Conservation (phyloP, 208 protist species). For the Blastocrithidia nonstop region DNA sequence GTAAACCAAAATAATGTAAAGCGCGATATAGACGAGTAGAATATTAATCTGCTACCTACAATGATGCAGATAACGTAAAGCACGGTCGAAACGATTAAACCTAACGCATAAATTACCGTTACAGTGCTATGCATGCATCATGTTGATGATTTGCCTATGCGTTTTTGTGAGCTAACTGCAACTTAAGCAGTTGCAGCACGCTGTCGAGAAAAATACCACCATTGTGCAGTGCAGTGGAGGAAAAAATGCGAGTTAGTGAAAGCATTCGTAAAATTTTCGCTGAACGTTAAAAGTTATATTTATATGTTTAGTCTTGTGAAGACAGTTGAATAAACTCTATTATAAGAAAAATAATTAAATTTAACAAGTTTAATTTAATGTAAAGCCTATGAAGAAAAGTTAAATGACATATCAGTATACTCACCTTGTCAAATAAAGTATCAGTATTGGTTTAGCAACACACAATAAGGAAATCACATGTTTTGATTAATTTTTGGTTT, state of each 20-base stretch:
- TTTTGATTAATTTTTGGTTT: too few relatives aligned
- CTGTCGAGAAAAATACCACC: constrained; percentile 49
- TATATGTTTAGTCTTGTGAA: too few relatives aligned
- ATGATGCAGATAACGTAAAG: constrained; percentile 65
- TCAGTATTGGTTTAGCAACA: too few relatives aligned
- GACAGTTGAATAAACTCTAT: too few relatives aligned
- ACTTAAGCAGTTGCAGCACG: constrained; percentile 65
- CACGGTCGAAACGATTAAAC: constrained; percentile 62
- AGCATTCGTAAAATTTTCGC: too few relatives aligned
- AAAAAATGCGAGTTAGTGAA: constrained; percentile 7
- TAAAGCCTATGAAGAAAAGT: too few relatives aligned
- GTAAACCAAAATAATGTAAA: constrained; percentile 58
- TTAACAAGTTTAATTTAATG: too few relatives aligned
- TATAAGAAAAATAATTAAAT: too few relatives aligned
- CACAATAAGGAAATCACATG: too few relatives aligned
- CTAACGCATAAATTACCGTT: constrained; percentile 68
- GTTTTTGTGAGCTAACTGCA: constrained; percentile 70
- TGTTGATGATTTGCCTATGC: constrained; percentile 34
- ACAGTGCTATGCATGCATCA: constrained; percentile 41
- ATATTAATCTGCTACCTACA: constrained; percentile 55
- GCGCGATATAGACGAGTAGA: constrained; percentile 45
- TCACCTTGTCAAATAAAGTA: too few relatives aligned
- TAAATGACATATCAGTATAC: too few relatives aligned
- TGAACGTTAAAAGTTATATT: too few relatives aligned
- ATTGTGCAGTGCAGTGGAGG: constrained; percentile 29